A percentile compares a stretch with the other conserved stretches of the same genome.
phyloP scores from a whole-genome alignment of 148 eudicot species.

The Fagopyrum tataricum region DNA sequence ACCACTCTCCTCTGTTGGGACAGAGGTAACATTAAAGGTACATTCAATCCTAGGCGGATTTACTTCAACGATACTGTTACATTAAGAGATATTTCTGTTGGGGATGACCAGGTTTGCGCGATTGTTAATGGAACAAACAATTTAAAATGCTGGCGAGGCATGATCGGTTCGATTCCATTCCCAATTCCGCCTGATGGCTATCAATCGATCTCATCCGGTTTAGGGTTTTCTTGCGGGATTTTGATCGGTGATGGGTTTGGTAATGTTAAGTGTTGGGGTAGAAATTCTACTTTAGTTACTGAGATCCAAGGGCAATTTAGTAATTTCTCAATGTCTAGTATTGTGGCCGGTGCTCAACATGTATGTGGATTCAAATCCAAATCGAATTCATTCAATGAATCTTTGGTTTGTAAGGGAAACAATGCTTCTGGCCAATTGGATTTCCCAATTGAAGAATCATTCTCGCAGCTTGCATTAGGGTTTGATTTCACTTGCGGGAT shows the following conservation, averaged over 20 bases:
- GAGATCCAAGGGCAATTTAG: conserved; percentile 34
- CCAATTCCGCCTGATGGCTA: conserved; percentile 13
- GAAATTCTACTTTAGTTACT: conserved; percentile 19
- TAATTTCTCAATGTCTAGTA: conserved; percentile 29
- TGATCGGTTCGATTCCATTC: conserved; percentile 15
- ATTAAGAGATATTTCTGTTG: conserved; percentile 40
- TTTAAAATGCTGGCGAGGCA: conserved; percentile 29
- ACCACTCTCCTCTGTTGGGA: conserved; percentile 61
- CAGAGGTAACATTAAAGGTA: neutral
- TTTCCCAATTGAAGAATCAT: conserved; percentile 27
- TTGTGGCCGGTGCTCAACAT: conserved; percentile 45
- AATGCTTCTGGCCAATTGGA: conserved; percentile 32
- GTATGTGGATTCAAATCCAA: conserved; percentile 55
- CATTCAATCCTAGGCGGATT: conserved; percentile 45
- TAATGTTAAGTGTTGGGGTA: conserved; percentile 66
- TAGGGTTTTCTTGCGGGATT: conserved; percentile 73
- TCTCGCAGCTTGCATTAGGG: neutral
- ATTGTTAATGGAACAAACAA: conserved; percentile 25
- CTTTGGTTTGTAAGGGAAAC: conserved; percentile 48
- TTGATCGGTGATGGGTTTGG: neutral
- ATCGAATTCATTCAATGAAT: conserved; percentile 20
- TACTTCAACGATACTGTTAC: conserved; percentile 26
- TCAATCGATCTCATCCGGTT: conserved; percentile 56
- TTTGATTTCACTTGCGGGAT: conserved; percentile 9
- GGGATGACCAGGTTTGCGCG: conserved; percentile 57